Evolutionary conservation across 306 rosid species (phyloP), one percentile per base, ranked within the genome.

Genomic region (Gastrolobium villosum): DNA sequence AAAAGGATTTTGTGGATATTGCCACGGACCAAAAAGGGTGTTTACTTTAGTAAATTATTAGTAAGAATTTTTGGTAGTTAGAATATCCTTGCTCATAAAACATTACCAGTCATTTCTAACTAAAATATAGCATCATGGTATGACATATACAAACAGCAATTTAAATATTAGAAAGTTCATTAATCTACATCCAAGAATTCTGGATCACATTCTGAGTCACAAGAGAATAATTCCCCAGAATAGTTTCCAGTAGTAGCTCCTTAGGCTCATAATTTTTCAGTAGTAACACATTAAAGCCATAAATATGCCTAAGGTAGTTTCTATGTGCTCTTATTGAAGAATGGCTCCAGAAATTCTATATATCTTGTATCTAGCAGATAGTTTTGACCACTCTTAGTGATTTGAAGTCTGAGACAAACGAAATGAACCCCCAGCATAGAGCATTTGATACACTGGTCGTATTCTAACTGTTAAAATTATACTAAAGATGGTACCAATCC

Each of bases 401-500:
- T 6, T 57, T 77, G 80, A 78, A 78, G 72, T 66, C 68, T 50
- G 77, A 2, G 86, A 67, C 65, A 65, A 64, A 44, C 87, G 84
- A 84, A 93, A 89, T 9, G 91, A 88, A 40, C 96, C 93, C 15
- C 89, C 83, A 1, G 93, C 81, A 54, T 89, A 93, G 3, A 93
- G 83, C 96, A 86, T 88, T 79, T 85, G 87, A 84, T 93, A 93
- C 30, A 93, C 96, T 0, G 94, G 93, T 14, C 89, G 79, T 26
- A 89, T 81, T 87, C 97, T 78, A 70, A 89, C 9, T 4, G 97
- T 89, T 84, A 94, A 82, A 80, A 92, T 84, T 65, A 88, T 30
- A 76, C 92, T 83, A 78, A 94, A 71, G 81, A 90, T 79, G 48
- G 94, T 71, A 66, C 92, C 97, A 37, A 90, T 77, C 35, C 94